phyloP scores from a whole-genome alignment of 371 early-diverging fungal species.

The Zopfochytrium polystomum region DNA sequence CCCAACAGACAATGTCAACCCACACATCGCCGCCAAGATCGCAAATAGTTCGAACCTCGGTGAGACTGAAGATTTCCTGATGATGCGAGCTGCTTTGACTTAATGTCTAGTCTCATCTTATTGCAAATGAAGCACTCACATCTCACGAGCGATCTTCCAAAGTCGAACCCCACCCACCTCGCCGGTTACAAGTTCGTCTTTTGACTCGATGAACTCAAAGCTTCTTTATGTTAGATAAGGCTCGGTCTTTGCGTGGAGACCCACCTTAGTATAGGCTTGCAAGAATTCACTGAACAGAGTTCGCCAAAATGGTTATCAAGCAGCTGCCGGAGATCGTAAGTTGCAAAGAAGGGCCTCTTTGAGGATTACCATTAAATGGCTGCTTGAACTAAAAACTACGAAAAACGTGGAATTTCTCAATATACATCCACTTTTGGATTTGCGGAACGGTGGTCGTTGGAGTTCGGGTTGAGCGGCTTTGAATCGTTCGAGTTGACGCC shows the following conservation, averaged over 20 bases:
- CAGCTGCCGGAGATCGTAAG: constrained; percentile 22
- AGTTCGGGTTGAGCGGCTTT: too few species aligned
- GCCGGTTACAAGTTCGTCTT: constrained; percentile 31
- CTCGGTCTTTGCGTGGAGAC: constrained; percentile 1
- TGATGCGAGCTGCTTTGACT: constrained; percentile 7
- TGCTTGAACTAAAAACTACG: too few species aligned
- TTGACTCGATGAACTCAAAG: constrained; percentile 29
- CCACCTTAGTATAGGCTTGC: constrained; percentile 42
- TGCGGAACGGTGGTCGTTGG: too few species aligned
- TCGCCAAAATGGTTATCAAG: constrained; percentile 39
- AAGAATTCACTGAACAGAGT: constrained; percentile 20
- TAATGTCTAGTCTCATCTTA: constrained; percentile 8
- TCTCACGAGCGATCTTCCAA: constrained; percentile 15
- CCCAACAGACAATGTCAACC: constrained; percentile 14
- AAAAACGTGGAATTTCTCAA: too few species aligned
- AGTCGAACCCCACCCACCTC: constrained; percentile 40
- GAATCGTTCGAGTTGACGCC: too few species aligned
- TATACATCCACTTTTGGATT: too few species aligned
- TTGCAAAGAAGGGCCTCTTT: too few species aligned
- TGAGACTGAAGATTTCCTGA: constrained; percentile 2
- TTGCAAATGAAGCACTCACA: too few species aligned
- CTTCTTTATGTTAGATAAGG: constrained; percentile 5
- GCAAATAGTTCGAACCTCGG: too few species aligned
- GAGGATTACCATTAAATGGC: too few species aligned
- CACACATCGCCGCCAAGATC: constrained; percentile 19